phyloP scores from a whole-genome alignment of 1,284 basidiomycete species.

The Rhodotorula sp. region DNA sequence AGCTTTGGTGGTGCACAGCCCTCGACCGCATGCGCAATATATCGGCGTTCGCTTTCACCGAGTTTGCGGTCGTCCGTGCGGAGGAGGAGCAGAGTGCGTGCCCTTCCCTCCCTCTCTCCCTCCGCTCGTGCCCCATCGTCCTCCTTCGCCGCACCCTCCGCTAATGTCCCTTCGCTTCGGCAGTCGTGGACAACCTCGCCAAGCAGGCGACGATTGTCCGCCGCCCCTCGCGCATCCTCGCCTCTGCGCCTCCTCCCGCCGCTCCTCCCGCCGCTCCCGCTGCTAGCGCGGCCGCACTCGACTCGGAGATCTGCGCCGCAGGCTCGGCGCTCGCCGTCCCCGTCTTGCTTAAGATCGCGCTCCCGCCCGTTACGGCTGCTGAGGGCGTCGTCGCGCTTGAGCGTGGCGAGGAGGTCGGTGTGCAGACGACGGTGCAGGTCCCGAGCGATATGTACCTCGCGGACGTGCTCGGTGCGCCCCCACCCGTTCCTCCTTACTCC shows the following conservation, averaged over 20 bases:
- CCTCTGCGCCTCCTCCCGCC: slow-evolving; percentile 39
- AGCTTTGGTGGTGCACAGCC: slow-evolving; percentile 58
- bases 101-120: background rate
- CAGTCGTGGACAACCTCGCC: slow-evolving; percentile 80
- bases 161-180: background rate
- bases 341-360: slow-evolving; percentile 30
- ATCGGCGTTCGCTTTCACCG: slow-evolving; percentile 84
- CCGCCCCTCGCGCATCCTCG: slow-evolving; percentile 66
- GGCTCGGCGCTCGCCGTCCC: slow-evolving; percentile 22
- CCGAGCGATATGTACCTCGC: slow-evolving; percentile 94
- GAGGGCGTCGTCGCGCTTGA: slow-evolving; percentile 12
- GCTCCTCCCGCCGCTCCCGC: slow-evolving; percentile 9
- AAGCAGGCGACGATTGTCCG: slow-evolving; percentile 75
- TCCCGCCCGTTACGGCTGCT: slow-evolving; percentile 31
- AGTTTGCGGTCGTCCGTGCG: slow-evolving; percentile 78
- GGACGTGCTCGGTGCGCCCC: slow-evolving; percentile 76
- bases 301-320: background rate
- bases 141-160: background rate
- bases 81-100: slow-evolving; percentile 71
- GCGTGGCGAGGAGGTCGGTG: background rate
- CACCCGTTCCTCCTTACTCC: slow-evolving; percentile 20
- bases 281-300: background rate
- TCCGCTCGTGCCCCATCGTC: no score
- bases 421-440: slow-evolving; percentile 49
- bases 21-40: slow-evolving; percentile 84